phyloP scores from a whole-genome alignment of 1,284 basidiomycete genomes.

The Sphaerobolus stellatus region DNA sequence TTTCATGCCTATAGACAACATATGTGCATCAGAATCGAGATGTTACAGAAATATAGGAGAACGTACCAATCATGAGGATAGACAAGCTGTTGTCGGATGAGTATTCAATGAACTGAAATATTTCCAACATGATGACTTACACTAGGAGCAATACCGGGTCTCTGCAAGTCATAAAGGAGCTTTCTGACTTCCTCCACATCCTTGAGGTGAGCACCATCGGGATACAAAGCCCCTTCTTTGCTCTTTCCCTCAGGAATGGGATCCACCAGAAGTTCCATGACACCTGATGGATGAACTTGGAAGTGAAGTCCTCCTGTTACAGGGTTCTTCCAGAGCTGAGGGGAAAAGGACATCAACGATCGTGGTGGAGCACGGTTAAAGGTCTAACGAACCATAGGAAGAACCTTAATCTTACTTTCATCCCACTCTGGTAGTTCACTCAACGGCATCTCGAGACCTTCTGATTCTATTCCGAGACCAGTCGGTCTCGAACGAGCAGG shows the following conservation, averaged over 20 bases:
- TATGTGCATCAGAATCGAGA: neutral
- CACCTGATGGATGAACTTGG: slow-evolving; percentile 74
- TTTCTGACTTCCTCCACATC: slow-evolving; percentile 72
- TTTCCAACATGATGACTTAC: slow-evolving; percentile 32
- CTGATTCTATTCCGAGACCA: slow-evolving; percentile 76
- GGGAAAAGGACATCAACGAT: neutral
- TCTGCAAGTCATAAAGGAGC: slow-evolving; percentile 74
- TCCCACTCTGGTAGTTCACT: slow-evolving; percentile 73
- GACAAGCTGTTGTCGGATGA: slow-evolving; percentile 17
- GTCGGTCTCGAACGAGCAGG: slow-evolving; percentile 68
- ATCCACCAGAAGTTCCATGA: slow-evolving; percentile 54
- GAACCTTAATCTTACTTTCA: slow-evolving; percentile 65
- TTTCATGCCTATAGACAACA: slow-evolving; percentile 44
- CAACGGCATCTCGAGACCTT: slow-evolving; percentile 65
- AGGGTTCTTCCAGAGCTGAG: slow-evolving; percentile 82
- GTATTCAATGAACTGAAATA: neutral
- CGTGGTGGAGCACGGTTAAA: neutral
- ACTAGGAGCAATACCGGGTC: slow-evolving; percentile 74
- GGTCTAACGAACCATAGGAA: slow-evolving; percentile 57
- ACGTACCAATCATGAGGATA: slow-evolving; percentile 39
- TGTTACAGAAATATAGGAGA: neutral
- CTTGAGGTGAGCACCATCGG: slow-evolving; percentile 70
- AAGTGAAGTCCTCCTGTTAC: slow-evolving; percentile 73
- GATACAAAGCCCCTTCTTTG: slow-evolving; percentile 61
- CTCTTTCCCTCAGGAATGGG: slow-evolving; percentile 57